These are phyloP conservation scores for Dendrobium chrysotoxum DNA, from an alignment of 106 monocot genomes.

Conservation along the genomic window DNA sequence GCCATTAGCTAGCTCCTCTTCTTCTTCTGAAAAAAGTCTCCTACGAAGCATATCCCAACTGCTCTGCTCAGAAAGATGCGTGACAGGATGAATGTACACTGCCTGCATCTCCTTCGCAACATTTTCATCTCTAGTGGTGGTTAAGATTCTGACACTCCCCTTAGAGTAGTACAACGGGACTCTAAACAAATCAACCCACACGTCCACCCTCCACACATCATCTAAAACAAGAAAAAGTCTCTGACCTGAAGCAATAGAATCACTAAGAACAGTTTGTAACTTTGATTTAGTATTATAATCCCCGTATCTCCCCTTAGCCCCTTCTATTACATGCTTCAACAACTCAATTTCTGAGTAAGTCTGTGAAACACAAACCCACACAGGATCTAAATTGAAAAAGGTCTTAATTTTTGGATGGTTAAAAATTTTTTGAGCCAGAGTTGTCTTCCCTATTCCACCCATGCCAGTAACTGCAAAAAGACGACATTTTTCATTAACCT, in stretches of 20 bases:
- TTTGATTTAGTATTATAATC: neutral
- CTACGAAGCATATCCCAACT: neutral
- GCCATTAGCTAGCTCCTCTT: conserved; percentile 1
- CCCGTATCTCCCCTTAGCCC: conserved; percentile 6
- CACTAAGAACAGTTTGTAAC: conserved; percentile 10
- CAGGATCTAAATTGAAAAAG: conserved; percentile 12
- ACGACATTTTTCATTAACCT: neutral
- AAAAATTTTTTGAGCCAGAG: conserved; percentile 34
- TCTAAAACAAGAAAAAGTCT: conserved; percentile 42
- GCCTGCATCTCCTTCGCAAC: conserved; percentile 24
- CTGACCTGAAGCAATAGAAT: neutral
- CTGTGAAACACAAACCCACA: conserved; percentile 37
- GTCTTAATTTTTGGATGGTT: conserved; percentile 13
- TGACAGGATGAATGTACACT: conserved; percentile 13
- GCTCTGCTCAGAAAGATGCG: neutral
- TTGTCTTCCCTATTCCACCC: too few species aligned
- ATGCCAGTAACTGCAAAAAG: too few species aligned
- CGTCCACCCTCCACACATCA: conserved; percentile 26
- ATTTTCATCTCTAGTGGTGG: conserved; percentile 30
- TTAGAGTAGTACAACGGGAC: conserved; percentile 9
- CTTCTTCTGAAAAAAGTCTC: neutral
- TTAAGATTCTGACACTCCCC: conserved; percentile 13
- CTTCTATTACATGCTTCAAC: conserved; percentile 14
- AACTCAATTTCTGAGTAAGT: conserved; percentile 14
- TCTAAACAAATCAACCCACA: conserved; percentile 33